Base-by-base conservation (phyloP, 371 early-diverging fungal species). In the Syncephalastrum sp. region DNA sequence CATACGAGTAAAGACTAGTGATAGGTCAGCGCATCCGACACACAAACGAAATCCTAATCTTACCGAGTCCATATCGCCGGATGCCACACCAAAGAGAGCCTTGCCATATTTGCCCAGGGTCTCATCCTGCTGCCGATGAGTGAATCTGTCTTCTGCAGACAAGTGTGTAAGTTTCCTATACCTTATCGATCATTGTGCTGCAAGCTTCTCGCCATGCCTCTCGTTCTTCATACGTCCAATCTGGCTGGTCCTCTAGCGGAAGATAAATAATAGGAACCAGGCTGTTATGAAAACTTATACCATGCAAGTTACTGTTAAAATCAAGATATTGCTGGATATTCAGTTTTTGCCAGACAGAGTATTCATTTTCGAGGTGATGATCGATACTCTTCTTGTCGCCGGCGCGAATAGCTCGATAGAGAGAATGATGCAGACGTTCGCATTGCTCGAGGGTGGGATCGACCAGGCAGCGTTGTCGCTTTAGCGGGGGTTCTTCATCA, bases 1-100 rank as follows among this genome's bases (percentile, higher is more conserved):
- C 72, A 68, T 29, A 59, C 50, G 1, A 61, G 53, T 16, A 64
- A 43, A 10, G 53, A 42, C 54, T 62, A 51, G 8, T 42, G 13
- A 1, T 5, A 29, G 41, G 27, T 48, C 24, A 45, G 14, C 12
- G 16, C 23, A 24, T n/a, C 25, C 38, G 5, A 0, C 23, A 25
- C 14, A 8, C 33, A 45, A 1, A 14, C 5, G 16, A 15, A 19
- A 47, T 12, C 38, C 4, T 0, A 57, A 7, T 49, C 21, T 57
- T 50, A 58, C 58, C 12, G 50, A 38, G 25, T 44, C 38, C 12
- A 33, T 42, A 2, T 49, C 43, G 10, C 60, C 57, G 3, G 16
- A 25, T 15, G 53, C 21, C 15, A 49, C 41, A 19, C 50, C 53
- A 48, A 42, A 43, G n/a, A 43, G 17, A 33, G 51, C 63, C 24